Evolutionary conservation across 2,329 filamentous ascomycete genomes (phyloP).

Genomic region (Talaromyces sp.): DNA sequence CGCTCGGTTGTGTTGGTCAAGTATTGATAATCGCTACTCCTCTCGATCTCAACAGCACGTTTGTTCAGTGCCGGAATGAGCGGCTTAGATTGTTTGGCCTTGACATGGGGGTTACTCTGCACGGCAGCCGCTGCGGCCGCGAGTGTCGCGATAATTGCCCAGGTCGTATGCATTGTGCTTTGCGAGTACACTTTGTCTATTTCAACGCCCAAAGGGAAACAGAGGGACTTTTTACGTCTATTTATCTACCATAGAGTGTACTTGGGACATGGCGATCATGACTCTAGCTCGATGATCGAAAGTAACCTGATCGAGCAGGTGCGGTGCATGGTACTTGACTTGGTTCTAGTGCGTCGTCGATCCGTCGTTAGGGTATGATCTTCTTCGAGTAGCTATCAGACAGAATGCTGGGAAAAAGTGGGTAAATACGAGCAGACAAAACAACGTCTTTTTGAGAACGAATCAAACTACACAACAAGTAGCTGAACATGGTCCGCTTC

Average conservation of each 20-base stretch:
- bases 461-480: background rate
- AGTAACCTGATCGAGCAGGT: background rate
- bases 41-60: slow-evolving; percentile 2
- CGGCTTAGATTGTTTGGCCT: slow-evolving; percentile 8
- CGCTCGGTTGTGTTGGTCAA: slow-evolving; percentile 11
- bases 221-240: background rate
- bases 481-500: background rate
- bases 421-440: background rate
- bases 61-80: slow-evolving; percentile 1
- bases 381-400: background rate
- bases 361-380: background rate
- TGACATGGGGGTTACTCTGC: slow-evolving; percentile 16
- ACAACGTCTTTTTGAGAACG: background rate
- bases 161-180: slow-evolving; percentile 4
- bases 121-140: slow-evolving; percentile 8
- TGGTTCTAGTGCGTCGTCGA: background rate
- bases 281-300: background rate
- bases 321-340: background rate
- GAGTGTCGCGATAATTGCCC: slow-evolving; percentile 1
- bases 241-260: too few species aligned
- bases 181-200: too few species aligned
- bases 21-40: background rate
- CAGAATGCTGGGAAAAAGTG: background rate
- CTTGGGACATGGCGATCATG: background rate
- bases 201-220: background rate